phyloP scores from a whole-genome alignment of 2,329 filamentous ascomycete genomes.

The Rutstroemia sp. region DNA sequence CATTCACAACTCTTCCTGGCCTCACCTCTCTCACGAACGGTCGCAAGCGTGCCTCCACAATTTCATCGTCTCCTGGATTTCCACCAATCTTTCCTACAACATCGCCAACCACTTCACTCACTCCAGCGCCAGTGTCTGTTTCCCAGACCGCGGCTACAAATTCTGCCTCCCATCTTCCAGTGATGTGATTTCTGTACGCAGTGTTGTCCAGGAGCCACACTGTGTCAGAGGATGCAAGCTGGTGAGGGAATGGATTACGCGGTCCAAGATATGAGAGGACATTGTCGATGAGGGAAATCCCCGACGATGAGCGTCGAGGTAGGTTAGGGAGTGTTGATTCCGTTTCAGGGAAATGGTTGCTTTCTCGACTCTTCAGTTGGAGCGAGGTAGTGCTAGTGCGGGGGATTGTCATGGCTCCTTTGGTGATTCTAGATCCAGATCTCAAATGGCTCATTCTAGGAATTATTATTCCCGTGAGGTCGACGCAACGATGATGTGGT shows the following conservation, averaged over 20 bases:
- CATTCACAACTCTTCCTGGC: slow-evolving; percentile 60
- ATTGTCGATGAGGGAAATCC: slow-evolving; percentile 25
- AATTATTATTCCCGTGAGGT: no score
- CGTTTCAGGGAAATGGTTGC: slow-evolving; percentile 20
- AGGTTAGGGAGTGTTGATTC: slow-evolving; percentile 40
- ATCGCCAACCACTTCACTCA: slow-evolving; percentile 61
- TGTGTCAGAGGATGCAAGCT: slow-evolving; percentile 54
- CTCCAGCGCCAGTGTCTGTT: slow-evolving; percentile 57
- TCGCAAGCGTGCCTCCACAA: slow-evolving; percentile 59
- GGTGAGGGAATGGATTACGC: slow-evolving; percentile 49
- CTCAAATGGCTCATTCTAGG: background rate
- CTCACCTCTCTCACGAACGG: slow-evolving; percentile 75
- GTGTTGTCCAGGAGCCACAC: slow-evolving; percentile 92
- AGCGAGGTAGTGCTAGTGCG: slow-evolving; percentile 3
- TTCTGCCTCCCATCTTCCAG: slow-evolving; percentile 65
- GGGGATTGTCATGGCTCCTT: background rate
- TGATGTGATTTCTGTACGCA: slow-evolving; percentile 53
- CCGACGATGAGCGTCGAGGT: slow-evolving; percentile 19
- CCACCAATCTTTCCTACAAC: slow-evolving; percentile 65
- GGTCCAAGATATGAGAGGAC: slow-evolving; percentile 44
- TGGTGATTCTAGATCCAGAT: background rate
- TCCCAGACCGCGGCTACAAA: slow-evolving; percentile 79
- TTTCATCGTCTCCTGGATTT: slow-evolving; percentile 47
- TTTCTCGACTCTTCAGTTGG: slow-evolving; percentile 4
- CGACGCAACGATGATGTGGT: no score